Evolutionary conservation across 1,284 basidiomycete species (phyloP).

Genomic region (Microbotryomycetes sp.): DNA sequence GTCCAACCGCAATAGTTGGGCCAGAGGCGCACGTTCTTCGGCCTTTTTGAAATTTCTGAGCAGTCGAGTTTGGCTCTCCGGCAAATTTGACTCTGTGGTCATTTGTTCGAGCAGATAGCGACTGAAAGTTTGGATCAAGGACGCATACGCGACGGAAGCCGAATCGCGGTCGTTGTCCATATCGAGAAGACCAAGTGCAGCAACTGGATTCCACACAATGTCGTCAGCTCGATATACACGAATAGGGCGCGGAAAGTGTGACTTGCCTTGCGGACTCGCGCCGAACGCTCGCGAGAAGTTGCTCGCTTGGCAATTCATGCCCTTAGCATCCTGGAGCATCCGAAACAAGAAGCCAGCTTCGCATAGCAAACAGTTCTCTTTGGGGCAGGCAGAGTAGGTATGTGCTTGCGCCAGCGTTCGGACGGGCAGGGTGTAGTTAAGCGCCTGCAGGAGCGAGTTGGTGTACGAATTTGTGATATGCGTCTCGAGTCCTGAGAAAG

Average conservation of each 20-base stretch:
- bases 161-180: slow-evolving; percentile 65
- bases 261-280: slow-evolving; percentile 60
- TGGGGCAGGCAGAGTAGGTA: slow-evolving; percentile 73
- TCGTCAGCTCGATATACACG: slow-evolving; percentile 13
- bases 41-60: background rate
- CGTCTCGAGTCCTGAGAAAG: slow-evolving; percentile 87
- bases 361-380: slow-evolving; percentile 88
- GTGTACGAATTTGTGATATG: slow-evolving; percentile 98
- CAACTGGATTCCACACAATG: slow-evolving; percentile 52
- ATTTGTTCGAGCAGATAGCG: slow-evolving; percentile 83
- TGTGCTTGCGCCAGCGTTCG: slow-evolving; percentile 81
- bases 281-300: slow-evolving; percentile 94
- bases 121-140: slow-evolving; percentile 90
- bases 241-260: background rate
- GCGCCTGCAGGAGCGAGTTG: slow-evolving; percentile 80
- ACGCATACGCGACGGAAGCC: slow-evolving; percentile 60
- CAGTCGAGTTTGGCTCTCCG: slow-evolving; percentile 26
- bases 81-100: slow-evolving; percentile 49
- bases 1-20: slow-evolving; percentile 71
- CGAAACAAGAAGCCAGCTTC: slow-evolving; percentile 91
- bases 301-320: slow-evolving; percentile 90
- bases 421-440: slow-evolving; percentile 77
- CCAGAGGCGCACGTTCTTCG: slow-evolving; percentile 44
- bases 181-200: slow-evolving; percentile 83
- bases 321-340: slow-evolving; percentile 91